These are phyloP conservation scores for Backusella morwellensis DNA, from an alignment of 192 early-diverging fungal species.

Conservation along the genomic window DNA sequence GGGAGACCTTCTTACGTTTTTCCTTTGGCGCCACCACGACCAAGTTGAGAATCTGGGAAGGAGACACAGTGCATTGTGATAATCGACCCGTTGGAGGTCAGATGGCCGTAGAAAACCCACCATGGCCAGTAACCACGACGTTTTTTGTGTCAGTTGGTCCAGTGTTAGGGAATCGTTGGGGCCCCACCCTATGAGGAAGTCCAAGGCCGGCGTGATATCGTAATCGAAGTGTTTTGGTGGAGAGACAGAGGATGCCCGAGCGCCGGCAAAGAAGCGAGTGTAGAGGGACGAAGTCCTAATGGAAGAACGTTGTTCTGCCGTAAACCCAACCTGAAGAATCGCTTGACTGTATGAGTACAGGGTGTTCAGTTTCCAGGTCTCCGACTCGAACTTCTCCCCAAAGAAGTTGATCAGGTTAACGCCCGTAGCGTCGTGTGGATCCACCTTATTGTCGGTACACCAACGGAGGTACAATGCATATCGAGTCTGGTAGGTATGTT, in stretches of 20 bases:
- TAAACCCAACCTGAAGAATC: background rate
- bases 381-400: no score
- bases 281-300: background rate
- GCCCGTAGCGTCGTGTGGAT: no score
- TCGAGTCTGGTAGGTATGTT: no score
- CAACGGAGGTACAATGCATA: accelerated
- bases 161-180: background rate
- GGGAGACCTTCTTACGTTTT: background rate
- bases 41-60: background rate
- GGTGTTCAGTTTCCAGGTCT: no score
- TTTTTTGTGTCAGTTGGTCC: background rate
- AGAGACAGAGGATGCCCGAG: accelerated
- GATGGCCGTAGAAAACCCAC: background rate
- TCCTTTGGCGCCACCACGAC: background rate
- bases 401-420: no score
- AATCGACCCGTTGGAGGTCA: background rate
- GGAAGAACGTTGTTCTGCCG: background rate
- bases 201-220: background rate
- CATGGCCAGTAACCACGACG: background rate
- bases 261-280: background rate
- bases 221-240: background rate
- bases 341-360: no score
- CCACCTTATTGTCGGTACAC: no score
- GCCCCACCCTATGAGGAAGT: background rate
- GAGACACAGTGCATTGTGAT: background rate